A percentile compares a stretch with the other conserved stretches of the same genome.
phyloP scores from a whole-genome alignment of 352 stramenopile genomes.

The Globisporangium canariense region DNA sequence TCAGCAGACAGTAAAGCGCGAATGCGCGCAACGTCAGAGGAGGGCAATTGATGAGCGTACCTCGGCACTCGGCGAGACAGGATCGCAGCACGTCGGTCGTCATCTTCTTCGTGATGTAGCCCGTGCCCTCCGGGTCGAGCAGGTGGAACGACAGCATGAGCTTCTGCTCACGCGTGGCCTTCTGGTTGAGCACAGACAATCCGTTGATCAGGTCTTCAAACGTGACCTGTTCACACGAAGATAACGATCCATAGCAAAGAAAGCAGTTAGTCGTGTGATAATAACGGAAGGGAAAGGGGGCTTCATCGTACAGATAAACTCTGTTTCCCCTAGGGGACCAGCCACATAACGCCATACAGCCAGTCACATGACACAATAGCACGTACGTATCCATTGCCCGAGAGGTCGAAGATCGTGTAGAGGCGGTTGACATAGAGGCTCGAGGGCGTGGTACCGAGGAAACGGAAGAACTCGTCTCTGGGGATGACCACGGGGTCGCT shows the following conservation, averaged over 20 bases:
- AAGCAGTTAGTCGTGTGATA: not conserved
- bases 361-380: not conserved
- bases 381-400: conserved; percentile 63
- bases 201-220: conserved; percentile 83
- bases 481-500: conserved; percentile 73
- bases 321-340: not conserved
- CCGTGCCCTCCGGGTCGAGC: conserved; percentile 71
- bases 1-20: conserved; percentile 1
- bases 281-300: not conserved
- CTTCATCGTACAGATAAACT: not conserved
- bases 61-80: conserved; percentile 81
- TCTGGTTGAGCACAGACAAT: conserved; percentile 79
- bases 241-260: not conserved
- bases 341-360: not conserved
- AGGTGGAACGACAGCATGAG: conserved; percentile 84
- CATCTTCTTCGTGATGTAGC: conserved; percentile 82
- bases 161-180: conserved; percentile 84
- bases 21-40: too few species aligned
- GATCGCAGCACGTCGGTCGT: conserved; percentile 80
- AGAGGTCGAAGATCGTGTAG: conserved; percentile 85
- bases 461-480: conserved; percentile 86
- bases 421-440: conserved; percentile 84
- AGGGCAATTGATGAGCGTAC: conserved; percentile 26
- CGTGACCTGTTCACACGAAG: conserved; percentile 44
- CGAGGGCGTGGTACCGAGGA: conserved; percentile 63